Percentiles rank a stretch among this genome's conserved stretches.
Evolutionary conservation across 108 stramenopile species (phyloP).

Genomic region (Epipyxis sp.): DNA sequence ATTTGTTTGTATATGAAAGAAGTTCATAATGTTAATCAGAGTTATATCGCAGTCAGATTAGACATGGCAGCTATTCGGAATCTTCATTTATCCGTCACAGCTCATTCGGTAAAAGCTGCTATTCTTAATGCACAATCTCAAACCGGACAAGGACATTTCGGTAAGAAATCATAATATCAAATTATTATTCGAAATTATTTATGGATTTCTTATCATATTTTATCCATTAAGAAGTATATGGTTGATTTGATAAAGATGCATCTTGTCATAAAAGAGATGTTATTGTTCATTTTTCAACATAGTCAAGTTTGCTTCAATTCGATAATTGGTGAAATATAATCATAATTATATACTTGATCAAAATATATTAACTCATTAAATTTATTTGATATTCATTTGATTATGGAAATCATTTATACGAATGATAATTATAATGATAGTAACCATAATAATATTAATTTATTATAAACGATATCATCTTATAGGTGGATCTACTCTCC

Average conservation of each 20-base stretch:
- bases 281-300: too few species aligned
- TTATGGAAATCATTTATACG: conserved; percentile 39
- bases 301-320: too few species aligned
- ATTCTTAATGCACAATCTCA: conserved; percentile 66
- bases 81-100: conserved; percentile 83
- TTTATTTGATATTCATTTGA: conserved; percentile 40
- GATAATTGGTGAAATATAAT: too few species aligned
- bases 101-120: conserved; percentile 64
- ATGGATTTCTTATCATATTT: too few species aligned
- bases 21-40: conserved; percentile 70
- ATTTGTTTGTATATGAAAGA: conserved; percentile 79
- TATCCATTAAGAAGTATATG: too few species aligned
- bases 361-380: conserved; percentile 41
- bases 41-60: conserved; percentile 84
- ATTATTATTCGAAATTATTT: too few species aligned
- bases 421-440: neutral
- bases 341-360: too few species aligned
- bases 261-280: too few species aligned
- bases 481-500: conserved; percentile 54
- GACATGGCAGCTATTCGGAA: conserved; percentile 80
- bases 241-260: too few species aligned
- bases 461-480: conserved; percentile 60
- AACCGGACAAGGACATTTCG: too few species aligned
- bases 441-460: conserved; percentile 27
- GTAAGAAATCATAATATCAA: too few species aligned